Percentiles rank a stretch among this genome's conserved stretches.
Evolutionary conservation across 108 stramenopile genomes (phyloP).

Genomic region (Skeletonema potamos): DNA sequence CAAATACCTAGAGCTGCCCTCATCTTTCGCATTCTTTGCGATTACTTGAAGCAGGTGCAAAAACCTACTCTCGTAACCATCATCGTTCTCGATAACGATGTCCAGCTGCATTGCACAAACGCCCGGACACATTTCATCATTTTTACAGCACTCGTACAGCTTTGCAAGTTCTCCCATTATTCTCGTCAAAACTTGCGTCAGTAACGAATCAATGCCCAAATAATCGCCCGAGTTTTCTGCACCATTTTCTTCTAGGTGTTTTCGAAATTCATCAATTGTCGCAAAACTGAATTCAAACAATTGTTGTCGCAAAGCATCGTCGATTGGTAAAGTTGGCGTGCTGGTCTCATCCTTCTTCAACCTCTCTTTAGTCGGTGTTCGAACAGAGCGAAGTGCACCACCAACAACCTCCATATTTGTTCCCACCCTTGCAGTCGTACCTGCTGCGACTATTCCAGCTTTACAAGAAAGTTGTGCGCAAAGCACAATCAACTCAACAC

Average conservation of each 20-base stretch:
- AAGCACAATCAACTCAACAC: slow-evolving; percentile 69
- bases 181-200: slow-evolving; percentile 69
- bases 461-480: slow-evolving; percentile 70
- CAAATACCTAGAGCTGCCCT: slow-evolving; percentile 55
- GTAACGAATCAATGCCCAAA: slow-evolving; percentile 48
- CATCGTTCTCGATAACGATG: slow-evolving; percentile 31
- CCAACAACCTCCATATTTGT: slow-evolving; percentile 91
- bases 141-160: slow-evolving; percentile 85
- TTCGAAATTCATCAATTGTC: slow-evolving; percentile 52
- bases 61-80: slow-evolving; percentile 61
- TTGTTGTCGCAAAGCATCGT: slow-evolving; percentile 23
- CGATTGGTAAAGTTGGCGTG: slow-evolving; percentile 14
- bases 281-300: slow-evolving; percentile 76
- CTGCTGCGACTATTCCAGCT: slow-evolving; percentile 72
- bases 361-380: slow-evolving; percentile 21
- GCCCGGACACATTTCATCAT: slow-evolving; percentile 59
- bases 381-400: slow-evolving; percentile 74
- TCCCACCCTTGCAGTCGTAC: slow-evolving; percentile 70
- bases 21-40: slow-evolving; percentile 38
- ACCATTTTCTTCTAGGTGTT: slow-evolving; percentile 43
- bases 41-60: slow-evolving; percentile 55
- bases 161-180: slow-evolving; percentile 58
- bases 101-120: slow-evolving; percentile 23
- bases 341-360: slow-evolving; percentile 11
- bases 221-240: slow-evolving; percentile 18